These are phyloP conservation scores for Waltiozyma sp. DNA, from an alignment of 1,139 yeast genomes.

Conservation along the genomic window DNA sequence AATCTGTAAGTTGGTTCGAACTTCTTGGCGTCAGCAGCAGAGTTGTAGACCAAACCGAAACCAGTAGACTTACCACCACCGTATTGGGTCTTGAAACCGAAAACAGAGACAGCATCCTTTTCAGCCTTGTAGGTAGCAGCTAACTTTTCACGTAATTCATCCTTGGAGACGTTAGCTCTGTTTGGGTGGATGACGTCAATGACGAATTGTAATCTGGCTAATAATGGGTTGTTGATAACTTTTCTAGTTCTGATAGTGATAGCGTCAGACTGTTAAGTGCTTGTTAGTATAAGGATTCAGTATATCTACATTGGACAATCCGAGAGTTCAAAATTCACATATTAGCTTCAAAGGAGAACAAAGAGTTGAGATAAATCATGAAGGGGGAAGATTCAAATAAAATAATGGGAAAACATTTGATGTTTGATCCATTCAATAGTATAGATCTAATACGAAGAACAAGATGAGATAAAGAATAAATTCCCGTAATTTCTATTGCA, in stretches of 20 bases:
- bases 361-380: no score
- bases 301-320: background rate
- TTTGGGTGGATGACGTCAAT: conserved; percentile 99
- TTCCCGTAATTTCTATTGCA: no score
- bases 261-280: conserved; percentile 52
- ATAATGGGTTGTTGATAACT: conserved; percentile 99
- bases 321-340: background rate
- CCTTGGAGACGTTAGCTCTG: conserved; percentile 99
- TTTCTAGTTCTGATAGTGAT: conserved; percentile 99
- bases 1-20: conserved; percentile 99
- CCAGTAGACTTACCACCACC: conserved; percentile 99
- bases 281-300: conserved; percentile 12
- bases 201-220: conserved; percentile 99
- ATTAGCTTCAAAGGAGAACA: no score
- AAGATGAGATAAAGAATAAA: no score
- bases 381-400: no score
- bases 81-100: conserved; percentile 98
- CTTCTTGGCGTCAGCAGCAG: conserved; percentile 95
- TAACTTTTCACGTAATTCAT: conserved; percentile 96
- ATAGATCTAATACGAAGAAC: no score
- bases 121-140: conserved; percentile 96
- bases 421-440: no score
- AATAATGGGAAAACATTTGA: no score
- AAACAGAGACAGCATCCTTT: conserved; percentile 96
- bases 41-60: conserved; percentile 98